Evolutionary conservation across 305 asterid species (phyloP).

Genomic region (Fraxinus baroniana): DNA sequence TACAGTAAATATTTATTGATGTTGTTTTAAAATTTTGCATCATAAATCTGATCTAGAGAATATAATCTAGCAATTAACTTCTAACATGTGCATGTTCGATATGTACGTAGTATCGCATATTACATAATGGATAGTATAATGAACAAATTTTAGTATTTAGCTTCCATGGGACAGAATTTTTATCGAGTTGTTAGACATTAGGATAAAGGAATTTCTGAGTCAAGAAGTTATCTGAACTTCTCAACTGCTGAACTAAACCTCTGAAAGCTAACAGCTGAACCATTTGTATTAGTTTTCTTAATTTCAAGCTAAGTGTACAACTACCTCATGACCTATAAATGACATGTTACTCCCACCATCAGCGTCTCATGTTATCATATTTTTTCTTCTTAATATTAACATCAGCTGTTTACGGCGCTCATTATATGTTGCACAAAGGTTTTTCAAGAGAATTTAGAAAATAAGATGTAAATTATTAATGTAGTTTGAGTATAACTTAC

Average conservation of each 20-base stretch:
- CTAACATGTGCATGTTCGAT: neutral
- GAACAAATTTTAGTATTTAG: constrained; percentile 9
- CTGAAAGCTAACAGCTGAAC: constrained; percentile 51
- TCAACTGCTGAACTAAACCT: constrained; percentile 45
- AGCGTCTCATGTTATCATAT: neutral
- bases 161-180: constrained; percentile 25
- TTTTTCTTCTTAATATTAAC: neutral
- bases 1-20: neutral
- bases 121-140: neutral
- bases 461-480: constrained; percentile 19
- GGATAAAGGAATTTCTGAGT: constrained; percentile 41
- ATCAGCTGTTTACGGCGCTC: neutral
- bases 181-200: constrained; percentile 28
- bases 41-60: neutral
- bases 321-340: constrained; percentile 31
- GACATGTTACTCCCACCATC: constrained; percentile 21
- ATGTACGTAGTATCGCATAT: neutral
- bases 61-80: neutral
- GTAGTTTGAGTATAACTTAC: constrained; percentile 49
- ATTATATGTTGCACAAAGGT: neutral
- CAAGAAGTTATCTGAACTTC: constrained; percentile 59
- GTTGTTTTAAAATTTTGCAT: neutral
- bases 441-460: neutral
- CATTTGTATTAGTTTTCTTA: constrained; percentile 32
- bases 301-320: constrained; percentile 29